phyloP scores from a whole-genome alignment of 2,329 filamentous ascomycete species.

The Aspergillus sp. region DNA sequence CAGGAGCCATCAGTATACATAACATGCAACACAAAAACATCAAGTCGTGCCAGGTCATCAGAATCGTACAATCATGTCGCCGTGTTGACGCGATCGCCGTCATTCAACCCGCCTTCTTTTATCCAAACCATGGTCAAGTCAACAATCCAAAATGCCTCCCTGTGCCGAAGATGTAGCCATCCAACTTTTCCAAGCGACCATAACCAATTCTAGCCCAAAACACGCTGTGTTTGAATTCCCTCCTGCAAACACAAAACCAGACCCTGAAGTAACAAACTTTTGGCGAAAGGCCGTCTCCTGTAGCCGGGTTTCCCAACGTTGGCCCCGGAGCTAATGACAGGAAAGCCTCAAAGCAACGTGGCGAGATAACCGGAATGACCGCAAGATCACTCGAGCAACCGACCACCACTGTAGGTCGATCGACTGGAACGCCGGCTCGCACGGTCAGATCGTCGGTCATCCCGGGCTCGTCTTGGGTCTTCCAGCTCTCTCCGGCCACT shows the following conservation, averaged over 20 bases:
- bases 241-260: too few species aligned
- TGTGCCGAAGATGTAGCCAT: too few species aligned
- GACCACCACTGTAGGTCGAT: conserved; percentile 27
- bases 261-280: too few species aligned
- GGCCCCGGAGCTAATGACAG: too few species aligned
- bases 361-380: neutral
- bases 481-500: conserved; percentile 23
- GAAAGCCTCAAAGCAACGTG: neutral
- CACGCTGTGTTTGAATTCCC: too few species aligned
- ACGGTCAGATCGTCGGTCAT: conserved; percentile 28
- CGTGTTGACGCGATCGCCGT: conserved; percentile 12
- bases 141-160: conserved; percentile 3
- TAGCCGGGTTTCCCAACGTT: too few species aligned
- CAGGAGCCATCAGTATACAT: neutral
- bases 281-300: too few species aligned
- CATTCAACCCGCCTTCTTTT: conserved; percentile 9
- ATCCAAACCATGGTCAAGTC: conserved; percentile 4
- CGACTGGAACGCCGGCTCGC: conserved; percentile 29
- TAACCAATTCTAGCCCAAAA: too few species aligned
- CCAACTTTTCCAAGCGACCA: too few species aligned
- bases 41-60: conserved; percentile 24
- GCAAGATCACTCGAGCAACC: conserved; percentile 2
- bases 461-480: conserved; percentile 22
- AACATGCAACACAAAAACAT: conserved; percentile 1
- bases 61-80: conserved; percentile 28